Percentiles rank a stretch among this genome's conserved stretches.
These are phyloP conservation scores for Candida glucosophila DNA, from an alignment of 1,139 yeast species.

Conservation along the genomic window DNA sequence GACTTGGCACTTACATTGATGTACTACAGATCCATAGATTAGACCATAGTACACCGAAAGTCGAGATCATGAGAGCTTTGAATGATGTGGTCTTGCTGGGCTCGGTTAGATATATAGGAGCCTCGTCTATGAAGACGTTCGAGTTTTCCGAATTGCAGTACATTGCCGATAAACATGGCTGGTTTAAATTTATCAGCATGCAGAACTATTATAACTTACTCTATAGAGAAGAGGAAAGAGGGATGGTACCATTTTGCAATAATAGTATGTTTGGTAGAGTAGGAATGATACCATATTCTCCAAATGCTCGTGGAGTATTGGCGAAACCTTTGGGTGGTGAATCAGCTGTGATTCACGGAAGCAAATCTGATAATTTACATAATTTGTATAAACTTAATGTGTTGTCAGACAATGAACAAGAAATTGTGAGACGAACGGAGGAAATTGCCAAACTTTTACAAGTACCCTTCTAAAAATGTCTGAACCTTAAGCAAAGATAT, in stretches of 20 bases:
- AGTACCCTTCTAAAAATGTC: too few relatives aligned
- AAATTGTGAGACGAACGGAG: slow-evolving; percentile 43
- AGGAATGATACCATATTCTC: slow-evolving; percentile 46
- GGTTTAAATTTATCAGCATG: slow-evolving; percentile 53
- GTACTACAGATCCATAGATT: slow-evolving; percentile 44
- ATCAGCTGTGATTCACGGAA: slow-evolving; percentile 2
- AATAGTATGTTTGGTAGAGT: slow-evolving; percentile 26
- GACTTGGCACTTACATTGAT: slow-evolving; percentile 47
- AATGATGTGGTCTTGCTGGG: slow-evolving; percentile 45
- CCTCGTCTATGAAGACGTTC: slow-evolving; percentile 43
- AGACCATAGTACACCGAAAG: slow-evolving; percentile 33
- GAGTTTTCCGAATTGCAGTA: slow-evolving; percentile 43
- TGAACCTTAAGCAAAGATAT: too few relatives aligned
- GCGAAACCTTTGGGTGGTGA: slow-evolving; percentile 25
- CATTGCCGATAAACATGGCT: slow-evolving; percentile 41
- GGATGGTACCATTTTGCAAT: slow-evolving; percentile 47
- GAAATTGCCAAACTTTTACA: too few relatives aligned
- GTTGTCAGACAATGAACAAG: slow-evolving; percentile 15
- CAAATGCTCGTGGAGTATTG: slow-evolving; percentile 38
- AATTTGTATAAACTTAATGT: slow-evolving; percentile 5
- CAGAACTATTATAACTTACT: slow-evolving; percentile 49
- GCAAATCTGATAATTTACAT: slow-evolving; percentile 3
- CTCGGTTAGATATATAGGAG: slow-evolving; percentile 47
- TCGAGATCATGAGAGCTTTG: slow-evolving; percentile 47
- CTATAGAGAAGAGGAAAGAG: slow-evolving; percentile 54